A percentile compares a stretch with the other conserved stretches of the same genome.
Evolutionary conservation across 176 grass and related monocot species (phyloP).

Genomic region (Carex pumila): DNA sequence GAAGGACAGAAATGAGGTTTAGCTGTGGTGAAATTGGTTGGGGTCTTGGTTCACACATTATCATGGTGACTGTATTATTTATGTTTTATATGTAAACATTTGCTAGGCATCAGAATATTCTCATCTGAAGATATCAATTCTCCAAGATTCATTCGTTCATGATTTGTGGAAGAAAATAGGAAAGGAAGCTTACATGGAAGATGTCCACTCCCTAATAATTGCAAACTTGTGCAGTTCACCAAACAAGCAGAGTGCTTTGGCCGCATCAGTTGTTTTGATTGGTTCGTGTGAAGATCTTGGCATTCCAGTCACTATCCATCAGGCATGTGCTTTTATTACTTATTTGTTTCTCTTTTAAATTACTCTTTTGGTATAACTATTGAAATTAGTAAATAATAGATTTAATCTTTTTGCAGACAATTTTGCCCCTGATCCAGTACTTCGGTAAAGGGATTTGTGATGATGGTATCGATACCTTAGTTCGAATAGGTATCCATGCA

Average conservation of each 20-base stretch:
- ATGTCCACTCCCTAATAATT: conserved; percentile 67
- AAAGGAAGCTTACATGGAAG: conserved; percentile 77
- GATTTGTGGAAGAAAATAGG: conserved; percentile 92
- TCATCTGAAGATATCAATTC: conserved; percentile 76
- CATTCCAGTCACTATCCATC: conserved; percentile 86
- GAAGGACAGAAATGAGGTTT: not conserved
- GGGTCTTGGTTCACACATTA: conserved; percentile 14
- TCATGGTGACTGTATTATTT: conserved; percentile 24
- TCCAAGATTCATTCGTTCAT: conserved; percentile 86
- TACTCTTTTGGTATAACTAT: conserved; percentile 6
- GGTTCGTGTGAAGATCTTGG: conserved; percentile 94
- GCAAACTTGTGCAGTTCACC: conserved; percentile 70
- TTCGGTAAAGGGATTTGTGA: conserved; percentile 86
- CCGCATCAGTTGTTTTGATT: conserved; percentile 75
- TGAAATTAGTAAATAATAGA: conserved; percentile 21
- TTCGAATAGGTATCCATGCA: conserved; percentile 78
- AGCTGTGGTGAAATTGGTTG: not conserved
- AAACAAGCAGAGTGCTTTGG: conserved; percentile 63
- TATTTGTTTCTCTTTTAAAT: not conserved
- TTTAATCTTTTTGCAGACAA: conserved; percentile 52
- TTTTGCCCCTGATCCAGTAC: conserved; percentile 74
- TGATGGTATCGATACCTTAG: conserved; percentile 81
- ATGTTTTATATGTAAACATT: conserved; percentile 29
- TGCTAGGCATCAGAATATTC: conserved; percentile 68
- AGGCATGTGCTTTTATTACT: conserved; percentile 40